Conservation (phyloP, 805 yeast genomes). For the Myxozyma lipomycoides region DNA sequence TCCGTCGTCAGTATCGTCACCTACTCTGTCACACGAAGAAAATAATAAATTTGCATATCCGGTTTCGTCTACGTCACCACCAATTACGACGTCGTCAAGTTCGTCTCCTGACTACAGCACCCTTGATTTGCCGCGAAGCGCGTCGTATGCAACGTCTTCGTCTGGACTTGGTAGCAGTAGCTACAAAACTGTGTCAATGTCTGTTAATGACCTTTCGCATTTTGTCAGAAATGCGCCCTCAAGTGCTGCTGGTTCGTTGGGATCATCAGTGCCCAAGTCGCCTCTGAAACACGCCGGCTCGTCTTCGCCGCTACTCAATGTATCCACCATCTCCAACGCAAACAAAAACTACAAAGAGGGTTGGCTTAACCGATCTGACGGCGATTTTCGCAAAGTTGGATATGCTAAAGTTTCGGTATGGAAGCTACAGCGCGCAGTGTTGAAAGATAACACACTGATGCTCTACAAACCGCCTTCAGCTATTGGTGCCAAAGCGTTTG, state of each 20-base stretch:
- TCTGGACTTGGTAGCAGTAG: neutral
- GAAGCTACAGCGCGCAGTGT: conserved; percentile 58
- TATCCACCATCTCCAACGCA: neutral
- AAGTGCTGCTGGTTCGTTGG: neutral
- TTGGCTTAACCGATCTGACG: conserved; percentile 51
- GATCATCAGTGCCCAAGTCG: neutral
- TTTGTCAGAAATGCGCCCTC: neutral
- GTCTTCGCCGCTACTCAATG: neutral
- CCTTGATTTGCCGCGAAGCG: neutral
- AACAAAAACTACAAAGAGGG: conserved; percentile 43
- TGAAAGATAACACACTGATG: conserved; percentile 63
- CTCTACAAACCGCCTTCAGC: conserved; percentile 57
- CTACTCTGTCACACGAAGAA: neutral
- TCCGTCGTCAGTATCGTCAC: conserved; percentile 1
- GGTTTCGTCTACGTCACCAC: conserved; percentile 5
- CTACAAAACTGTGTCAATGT: neutral
- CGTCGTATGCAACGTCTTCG: too few species aligned
- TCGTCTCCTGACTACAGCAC: conserved; percentile 1
- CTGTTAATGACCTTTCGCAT: neutral
- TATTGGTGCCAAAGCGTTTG: conserved; percentile 42
- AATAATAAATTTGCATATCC: neutral
- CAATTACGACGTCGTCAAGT: conserved; percentile 2
- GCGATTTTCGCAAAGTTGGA: neutral
- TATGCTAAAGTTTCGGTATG: conserved; percentile 30
- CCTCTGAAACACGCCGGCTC: neutral